Conservation (phyloP, 148 eudicot species). For the Chenopodium berlandieri region DNA sequence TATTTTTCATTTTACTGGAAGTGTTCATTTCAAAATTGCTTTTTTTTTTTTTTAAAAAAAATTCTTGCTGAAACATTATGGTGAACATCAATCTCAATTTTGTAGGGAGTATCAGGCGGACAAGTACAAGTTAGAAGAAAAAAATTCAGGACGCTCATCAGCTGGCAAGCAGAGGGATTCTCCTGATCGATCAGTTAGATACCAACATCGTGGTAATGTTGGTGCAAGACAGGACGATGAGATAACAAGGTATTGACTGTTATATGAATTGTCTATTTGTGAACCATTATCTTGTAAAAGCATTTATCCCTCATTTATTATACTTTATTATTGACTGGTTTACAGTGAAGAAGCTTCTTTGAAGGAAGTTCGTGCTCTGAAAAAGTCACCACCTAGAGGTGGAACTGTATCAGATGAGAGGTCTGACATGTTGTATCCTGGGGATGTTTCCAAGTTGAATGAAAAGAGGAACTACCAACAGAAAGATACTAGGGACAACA, state of each 20-base stretch:
- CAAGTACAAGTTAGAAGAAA: conserved; percentile 41
- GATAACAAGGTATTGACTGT: conserved; percentile 39
- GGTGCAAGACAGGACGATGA: conserved; percentile 41
- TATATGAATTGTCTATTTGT: neutral
- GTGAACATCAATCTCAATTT: neutral
- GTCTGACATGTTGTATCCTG: conserved; percentile 26
- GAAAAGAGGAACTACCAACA: conserved; percentile 36
- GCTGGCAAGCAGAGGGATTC: conserved; percentile 30
- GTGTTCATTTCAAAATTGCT: neutral
- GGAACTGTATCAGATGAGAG: conserved; percentile 21
- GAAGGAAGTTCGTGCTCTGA: conserved; percentile 32
- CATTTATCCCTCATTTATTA: conserved; percentile 13
- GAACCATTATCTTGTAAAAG: neutral
- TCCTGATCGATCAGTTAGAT: conserved; percentile 35
- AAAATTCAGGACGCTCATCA: conserved; percentile 30
- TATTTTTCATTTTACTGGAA: neutral
- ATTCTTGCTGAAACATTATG: conserved; percentile 21
- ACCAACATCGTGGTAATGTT: conserved; percentile 27
- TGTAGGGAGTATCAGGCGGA: conserved; percentile 46
- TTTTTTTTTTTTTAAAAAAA: neutral
- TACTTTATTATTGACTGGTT: neutral
- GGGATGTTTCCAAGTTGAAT: conserved; percentile 28
- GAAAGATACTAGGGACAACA: conserved; percentile 36
- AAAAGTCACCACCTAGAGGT: conserved; percentile 35
- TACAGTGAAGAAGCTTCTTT: conserved; percentile 45